phyloP scores from a whole-genome alignment of 2,329 filamentous ascomycete genomes.

The Botrytis squamosa region DNA sequence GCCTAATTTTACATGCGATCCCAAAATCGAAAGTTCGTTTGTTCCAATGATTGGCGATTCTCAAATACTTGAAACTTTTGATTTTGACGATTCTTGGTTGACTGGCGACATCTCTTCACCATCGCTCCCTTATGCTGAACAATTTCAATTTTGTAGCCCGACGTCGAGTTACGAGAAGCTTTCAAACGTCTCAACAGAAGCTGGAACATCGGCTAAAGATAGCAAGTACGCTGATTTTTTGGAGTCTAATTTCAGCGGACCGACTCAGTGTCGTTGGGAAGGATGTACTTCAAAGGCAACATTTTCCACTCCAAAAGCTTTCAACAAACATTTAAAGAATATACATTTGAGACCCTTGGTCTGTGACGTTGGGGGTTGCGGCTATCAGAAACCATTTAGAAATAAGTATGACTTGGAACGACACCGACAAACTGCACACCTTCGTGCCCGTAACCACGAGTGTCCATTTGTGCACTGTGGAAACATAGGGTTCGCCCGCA shows the following conservation, averaged over 20 bases:
- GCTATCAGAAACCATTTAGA: slow-evolving; percentile 17
- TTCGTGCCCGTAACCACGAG: background rate
- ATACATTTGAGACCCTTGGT: slow-evolving; percentile 8
- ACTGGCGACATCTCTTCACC: background rate
- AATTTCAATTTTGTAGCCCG: background rate
- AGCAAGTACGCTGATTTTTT: background rate
- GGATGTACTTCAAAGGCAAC: slow-evolving; percentile 3
- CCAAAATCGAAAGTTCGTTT: background rate
- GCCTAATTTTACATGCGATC: background rate
- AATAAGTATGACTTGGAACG: slow-evolving; percentile 19
- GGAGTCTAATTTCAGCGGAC: background rate
- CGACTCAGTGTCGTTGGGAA: background rate
- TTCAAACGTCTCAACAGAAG: background rate
- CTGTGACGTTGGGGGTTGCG: background rate
- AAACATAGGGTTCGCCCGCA: background rate
- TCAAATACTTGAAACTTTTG: background rate
- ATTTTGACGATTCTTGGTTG: background rate
- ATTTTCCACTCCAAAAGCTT: background rate
- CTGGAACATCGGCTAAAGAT: background rate
- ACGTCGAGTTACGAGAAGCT: background rate
- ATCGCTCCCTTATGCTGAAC: background rate
- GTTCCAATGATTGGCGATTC: background rate
- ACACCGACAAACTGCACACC: slow-evolving; percentile 1
- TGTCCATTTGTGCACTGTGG: slow-evolving; percentile 6
- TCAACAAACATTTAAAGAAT: slow-evolving; percentile 1